Conservation (phyloP, 164 flowering plant species). For the Cinnamomum micranthum region DNA sequence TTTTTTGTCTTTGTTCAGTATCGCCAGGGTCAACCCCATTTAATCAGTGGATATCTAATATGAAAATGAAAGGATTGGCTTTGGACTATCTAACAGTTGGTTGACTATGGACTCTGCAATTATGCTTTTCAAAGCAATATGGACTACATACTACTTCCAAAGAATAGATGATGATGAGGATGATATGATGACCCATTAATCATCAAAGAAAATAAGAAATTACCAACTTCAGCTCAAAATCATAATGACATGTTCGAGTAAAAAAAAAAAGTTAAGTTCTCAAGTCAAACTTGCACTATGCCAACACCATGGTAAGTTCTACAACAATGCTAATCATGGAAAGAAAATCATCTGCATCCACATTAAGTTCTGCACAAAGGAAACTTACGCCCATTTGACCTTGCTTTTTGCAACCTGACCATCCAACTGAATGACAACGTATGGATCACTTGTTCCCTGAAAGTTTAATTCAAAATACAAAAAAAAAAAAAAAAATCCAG, state of each 20-base stretch:
- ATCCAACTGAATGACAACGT: constrained; percentile 78
- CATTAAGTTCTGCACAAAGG: background rate
- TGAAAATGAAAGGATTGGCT: no score
- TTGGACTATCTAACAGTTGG: background rate
- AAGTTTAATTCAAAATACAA: constrained; percentile 6
- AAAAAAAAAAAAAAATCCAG: background rate
- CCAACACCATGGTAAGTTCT: background rate
- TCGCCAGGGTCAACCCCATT: no score
- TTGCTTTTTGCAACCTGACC: constrained; percentile 85
- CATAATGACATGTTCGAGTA: background rate
- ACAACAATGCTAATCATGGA: background rate
- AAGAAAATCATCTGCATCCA: background rate
- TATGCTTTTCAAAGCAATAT: background rate
- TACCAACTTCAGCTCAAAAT: background rate
- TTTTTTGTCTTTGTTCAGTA: no score
- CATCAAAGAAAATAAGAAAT: no score
- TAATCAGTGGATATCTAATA: no score
- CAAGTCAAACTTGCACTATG: background rate
- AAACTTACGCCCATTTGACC: constrained; percentile 84
- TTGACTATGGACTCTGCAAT: background rate
- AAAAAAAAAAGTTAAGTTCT: background rate
- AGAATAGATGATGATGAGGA: no score
- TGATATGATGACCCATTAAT: no score
- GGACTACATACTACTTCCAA: background rate
- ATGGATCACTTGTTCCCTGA: constrained; percentile 99